Base-by-base conservation (phyloP, 2,329 filamentous ascomycete genomes). In the Trichoderma pleuroti region DNA sequence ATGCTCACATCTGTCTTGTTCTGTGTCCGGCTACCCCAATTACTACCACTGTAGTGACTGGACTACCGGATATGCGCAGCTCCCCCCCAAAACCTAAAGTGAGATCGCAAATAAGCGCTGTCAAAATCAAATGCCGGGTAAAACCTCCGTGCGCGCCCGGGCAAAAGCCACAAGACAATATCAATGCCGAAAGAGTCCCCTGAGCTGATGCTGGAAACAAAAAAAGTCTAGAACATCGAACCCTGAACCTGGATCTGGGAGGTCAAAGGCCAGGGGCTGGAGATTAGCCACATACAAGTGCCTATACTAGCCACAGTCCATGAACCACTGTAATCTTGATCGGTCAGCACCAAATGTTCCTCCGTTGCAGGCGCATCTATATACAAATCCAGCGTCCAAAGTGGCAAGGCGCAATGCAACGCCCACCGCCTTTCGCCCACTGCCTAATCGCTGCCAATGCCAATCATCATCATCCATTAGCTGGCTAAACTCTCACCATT, bases 21-120 rank as follows among this genome's bases (percentile, higher is more conserved):
- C 39, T 42, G 0, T 1, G 39, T 42, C 39, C 0, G 39, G 8
- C 39, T 10, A 0, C n/a, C 4, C 9, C 0, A 0, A 42, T 10
- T 4, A 42, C 1, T 4, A 42, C 1, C 39, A 10, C 0, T 10
- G 39, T 42, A n/a, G 0, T 42, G 18, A 8, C 39, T 0, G 16
- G 39, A 16, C 16, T 42, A 42, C 39, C 4, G n/a, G 7, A 18
- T 42, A n/a, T n/a, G n/a, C 18, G n/a, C 0, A 5, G n/a, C 4
- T 21, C 5, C 42, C 12, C n/a, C 42, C 1, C n/a, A n/a, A n/a
- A n/a, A 42, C 39, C 18, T 42, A 8, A n/a, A 49, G 42, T 0
- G 2, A 28, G 30, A 57, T 57, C 3, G 26, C 54, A 0, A 49
- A 6, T 49, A 32, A 32, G 54, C 54, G 54, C 54, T 57, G 54